Evolutionary conservation across 1,139 yeast species (phyloP), one percentile per base, ranked within the genome.

Genomic region (Lipomyces yarrowii): DNA sequence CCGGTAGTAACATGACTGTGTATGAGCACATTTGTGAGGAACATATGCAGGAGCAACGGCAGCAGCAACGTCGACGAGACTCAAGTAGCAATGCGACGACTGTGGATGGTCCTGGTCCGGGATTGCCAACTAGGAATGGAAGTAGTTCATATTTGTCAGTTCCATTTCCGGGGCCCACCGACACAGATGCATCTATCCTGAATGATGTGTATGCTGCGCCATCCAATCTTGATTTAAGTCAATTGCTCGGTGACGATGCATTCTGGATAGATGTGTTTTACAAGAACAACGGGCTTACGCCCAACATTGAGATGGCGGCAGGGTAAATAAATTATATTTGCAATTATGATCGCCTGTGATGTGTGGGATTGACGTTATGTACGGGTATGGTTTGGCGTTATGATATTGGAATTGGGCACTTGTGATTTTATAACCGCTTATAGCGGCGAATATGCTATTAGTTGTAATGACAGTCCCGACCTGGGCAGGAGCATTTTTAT

Each of bases 251-350:
- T 48, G 59, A 60, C 56, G 26, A 60, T 56, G 10, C 33, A n/a
- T 48, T 56, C 48, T 56, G 63, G 63, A 52, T 23, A 42, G 59
- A 56, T 13, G 18, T 60, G 59, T 60, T 56, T 56, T 33, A 23
- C n/a, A 21, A 32, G 26, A 46, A 30, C 15, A 55, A 54, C 30
- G 33, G 33, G 23, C 48, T n/a, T 8, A 42, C 18, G 11, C 48
- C 48, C 21, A n/a, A n/a, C n/a, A 1, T 42, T 18, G 48, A 42
- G 48, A 42, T 7, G 23, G 10, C 21, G 21, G 48, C 21, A 11
- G 48, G 48, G 11, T 42, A 21, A 42, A 18, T 42, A 6, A 42
- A 3, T 8, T 42, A 21, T 18, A 10, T n/a, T 42, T 42, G 48
- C 48, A 11, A n/a, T 18, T 21, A 7, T 18, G 48, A 42, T 18